phyloP scores from a whole-genome alignment of 768 basidiomycete genomes.

The Serendipita sp. region DNA sequence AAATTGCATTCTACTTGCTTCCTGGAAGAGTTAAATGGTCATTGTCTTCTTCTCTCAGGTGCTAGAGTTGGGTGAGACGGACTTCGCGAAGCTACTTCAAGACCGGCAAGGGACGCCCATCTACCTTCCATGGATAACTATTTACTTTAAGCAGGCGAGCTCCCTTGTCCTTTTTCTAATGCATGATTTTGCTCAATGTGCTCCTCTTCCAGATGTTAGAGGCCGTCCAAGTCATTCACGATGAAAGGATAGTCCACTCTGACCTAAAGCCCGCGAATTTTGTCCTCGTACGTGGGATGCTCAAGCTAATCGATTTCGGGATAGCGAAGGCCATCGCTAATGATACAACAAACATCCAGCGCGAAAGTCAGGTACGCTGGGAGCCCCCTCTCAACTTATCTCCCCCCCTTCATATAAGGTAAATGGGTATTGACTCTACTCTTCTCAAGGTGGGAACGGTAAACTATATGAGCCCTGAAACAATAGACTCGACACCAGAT shows the following conservation, averaged over 20 bases:
- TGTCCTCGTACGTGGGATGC: constrained; percentile 82
- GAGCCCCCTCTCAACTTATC: background rate
- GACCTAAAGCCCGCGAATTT: constrained; percentile 99
- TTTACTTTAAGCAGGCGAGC: constrained; percentile 92
- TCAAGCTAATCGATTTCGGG: constrained; percentile 99
- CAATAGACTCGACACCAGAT: constrained; percentile 67
- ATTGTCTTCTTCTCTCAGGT: constrained; percentile 25
- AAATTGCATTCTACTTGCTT: too few relatives aligned
- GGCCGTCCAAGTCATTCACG: constrained; percentile 96
- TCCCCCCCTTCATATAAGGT: background rate
- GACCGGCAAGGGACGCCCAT: constrained; percentile 73
- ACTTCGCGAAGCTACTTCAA: constrained; percentile 66
- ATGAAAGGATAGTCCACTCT: constrained; percentile 97
- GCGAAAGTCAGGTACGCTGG: constrained; percentile 70
- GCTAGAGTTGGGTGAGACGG: constrained; percentile 96
- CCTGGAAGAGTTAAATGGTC: too few relatives aligned
- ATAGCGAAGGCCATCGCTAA: constrained; percentile 98
- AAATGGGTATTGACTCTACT: too few relatives aligned
- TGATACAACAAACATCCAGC: constrained; percentile 95
- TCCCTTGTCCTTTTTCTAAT: background rate
- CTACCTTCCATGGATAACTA: constrained; percentile 87
- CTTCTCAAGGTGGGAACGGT: constrained; percentile 86
- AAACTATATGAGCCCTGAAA: constrained; percentile 98
- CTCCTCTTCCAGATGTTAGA: constrained; percentile 65
- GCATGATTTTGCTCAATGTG: background rate